Conservation (phyloP, 2,329 filamentous ascomycete genomes). For the Sclerotiophoma versabilis region DNA sequence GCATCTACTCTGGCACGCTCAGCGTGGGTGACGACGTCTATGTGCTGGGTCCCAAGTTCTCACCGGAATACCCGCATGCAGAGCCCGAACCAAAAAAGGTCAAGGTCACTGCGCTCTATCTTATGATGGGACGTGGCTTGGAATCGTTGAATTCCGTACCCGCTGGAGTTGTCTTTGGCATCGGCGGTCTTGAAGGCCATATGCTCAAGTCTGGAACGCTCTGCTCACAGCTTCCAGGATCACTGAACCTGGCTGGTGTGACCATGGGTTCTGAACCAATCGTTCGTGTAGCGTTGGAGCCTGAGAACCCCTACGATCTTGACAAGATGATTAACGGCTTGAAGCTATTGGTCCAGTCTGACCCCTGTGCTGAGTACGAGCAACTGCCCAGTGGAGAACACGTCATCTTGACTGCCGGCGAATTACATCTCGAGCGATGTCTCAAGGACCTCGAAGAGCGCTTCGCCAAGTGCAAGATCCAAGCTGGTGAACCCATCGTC, state of each 20-base stretch:
- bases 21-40: slow-evolving; percentile 91
- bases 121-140: slow-evolving; percentile 92
- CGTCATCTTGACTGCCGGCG: slow-evolving; percentile 90
- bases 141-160: slow-evolving; percentile 85
- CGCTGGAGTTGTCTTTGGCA: slow-evolving; percentile 93
- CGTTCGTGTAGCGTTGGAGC: slow-evolving; percentile 94
- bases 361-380: slow-evolving; percentile 95
- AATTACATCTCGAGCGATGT: slow-evolving; percentile 92
- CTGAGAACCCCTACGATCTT: slow-evolving; percentile 85
- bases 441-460: slow-evolving; percentile 91
- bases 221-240: slow-evolving; percentile 84
- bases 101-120: slow-evolving; percentile 85
- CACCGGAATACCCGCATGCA: slow-evolving; percentile 76
- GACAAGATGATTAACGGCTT: slow-evolving; percentile 94
- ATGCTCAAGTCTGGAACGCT: slow-evolving; percentile 96
- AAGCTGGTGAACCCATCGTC: slow-evolving; percentile 92
- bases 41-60: slow-evolving; percentile 91
- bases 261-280: slow-evolving; percentile 84
- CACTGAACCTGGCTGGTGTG: slow-evolving; percentile 89
- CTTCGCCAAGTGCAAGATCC: slow-evolving; percentile 93
- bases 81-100: slow-evolving; percentile 80
- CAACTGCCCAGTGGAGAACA: slow-evolving; percentile 93
- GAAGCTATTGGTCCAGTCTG: slow-evolving; percentile 86
- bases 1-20: slow-evolving; percentile 89
- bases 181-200: slow-evolving; percentile 88